Base-by-base conservation (phyloP, 2,329 filamentous ascomycete genomes). In the Alternaria hordeiaustralica region DNA sequence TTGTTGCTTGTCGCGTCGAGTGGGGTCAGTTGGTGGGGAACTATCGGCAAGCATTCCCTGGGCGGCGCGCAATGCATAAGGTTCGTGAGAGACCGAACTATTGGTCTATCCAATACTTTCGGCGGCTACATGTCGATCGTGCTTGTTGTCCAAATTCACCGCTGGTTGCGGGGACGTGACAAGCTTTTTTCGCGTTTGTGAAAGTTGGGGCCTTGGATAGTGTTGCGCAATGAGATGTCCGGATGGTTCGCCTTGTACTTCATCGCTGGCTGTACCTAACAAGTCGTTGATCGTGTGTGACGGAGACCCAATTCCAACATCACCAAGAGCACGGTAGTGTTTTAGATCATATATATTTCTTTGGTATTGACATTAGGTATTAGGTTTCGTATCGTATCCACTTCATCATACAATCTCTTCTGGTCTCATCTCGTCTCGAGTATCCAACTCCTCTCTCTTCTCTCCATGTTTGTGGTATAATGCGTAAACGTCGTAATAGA, bases 401-500 rank as follows among this genome's bases (percentile, higher is more conserved):
- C 15, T 20, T 21, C 58, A 65, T 64, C 50, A 50, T 66, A 63
- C 69, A 65, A 36, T 28, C n/a, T 43, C 33, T 18, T 36, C 18
- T 49, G 30, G 8, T 36, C 33, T 41, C 36, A 41, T 41, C 36
- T 41, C n/a, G 1, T 18, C 15, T 28, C 21, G 9, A 45, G 36
- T 59, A 28, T 60, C 8, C 47, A 54, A 55, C 47, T 45, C 41
- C 23, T n/a, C 23, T 41, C 43, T 58, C 20, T 26, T 41, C 43
- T 58, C 28, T 50, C 30, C 65, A 59, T 58, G 66, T n/a, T n/a
- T 63, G 55, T 71, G 71, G 70, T 74, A 75, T 75, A 65, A 69
- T 68, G 66, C 72, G 44, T 70, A 61, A 59, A 58, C 36, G 60
- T 63, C 60, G 44, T 63, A 18, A 58, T 58, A 67, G 55, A 53